Evolutionary conservation across 192 early-diverging fungal species (phyloP).

Genomic region (Jimgerdemannia flammicorona): DNA sequence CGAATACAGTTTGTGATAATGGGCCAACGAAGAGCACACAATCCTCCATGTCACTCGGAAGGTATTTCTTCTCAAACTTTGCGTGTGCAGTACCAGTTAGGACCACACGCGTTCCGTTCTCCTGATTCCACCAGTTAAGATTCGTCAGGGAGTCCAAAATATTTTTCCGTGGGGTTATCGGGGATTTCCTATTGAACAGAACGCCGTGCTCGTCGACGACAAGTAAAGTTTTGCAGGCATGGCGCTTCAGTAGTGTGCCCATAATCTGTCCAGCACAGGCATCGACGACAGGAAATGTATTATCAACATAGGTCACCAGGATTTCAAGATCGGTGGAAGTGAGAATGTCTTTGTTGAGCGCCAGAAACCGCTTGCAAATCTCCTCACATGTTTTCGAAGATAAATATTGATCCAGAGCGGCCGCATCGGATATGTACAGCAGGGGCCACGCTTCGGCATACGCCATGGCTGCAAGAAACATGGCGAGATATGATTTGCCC

Average conservation of each 20-base stretch:
- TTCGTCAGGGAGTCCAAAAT: background rate
- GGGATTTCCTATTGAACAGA: background rate
- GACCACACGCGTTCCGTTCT: background rate
- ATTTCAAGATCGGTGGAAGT: background rate
- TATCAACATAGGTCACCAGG: background rate
- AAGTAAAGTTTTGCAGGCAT: background rate
- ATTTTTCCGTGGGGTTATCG: background rate
- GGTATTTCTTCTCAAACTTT: conserved; percentile 1
- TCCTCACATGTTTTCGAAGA: background rate
- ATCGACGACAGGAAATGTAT: background rate
- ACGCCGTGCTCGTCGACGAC: conserved; percentile 6
- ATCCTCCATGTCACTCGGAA: background rate
- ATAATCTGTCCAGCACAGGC: background rate
- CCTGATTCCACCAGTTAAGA: background rate
- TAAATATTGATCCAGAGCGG: background rate
- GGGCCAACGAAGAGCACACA: background rate
- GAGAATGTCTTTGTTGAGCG: conserved; percentile 4
- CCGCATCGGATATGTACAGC: conserved; percentile 10
- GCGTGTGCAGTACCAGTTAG: conserved; percentile 4
- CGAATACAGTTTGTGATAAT: conserved; percentile 1
- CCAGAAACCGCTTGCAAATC: conserved; percentile 1
- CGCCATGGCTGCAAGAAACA: conserved; percentile 1
- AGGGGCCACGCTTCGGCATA: conserved; percentile 8
- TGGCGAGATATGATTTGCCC: conserved; percentile 6
- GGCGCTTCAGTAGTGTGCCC: background rate